Base-by-base conservation (phyloP, 805 yeast species). In the Yarrowia divulgata region DNA sequence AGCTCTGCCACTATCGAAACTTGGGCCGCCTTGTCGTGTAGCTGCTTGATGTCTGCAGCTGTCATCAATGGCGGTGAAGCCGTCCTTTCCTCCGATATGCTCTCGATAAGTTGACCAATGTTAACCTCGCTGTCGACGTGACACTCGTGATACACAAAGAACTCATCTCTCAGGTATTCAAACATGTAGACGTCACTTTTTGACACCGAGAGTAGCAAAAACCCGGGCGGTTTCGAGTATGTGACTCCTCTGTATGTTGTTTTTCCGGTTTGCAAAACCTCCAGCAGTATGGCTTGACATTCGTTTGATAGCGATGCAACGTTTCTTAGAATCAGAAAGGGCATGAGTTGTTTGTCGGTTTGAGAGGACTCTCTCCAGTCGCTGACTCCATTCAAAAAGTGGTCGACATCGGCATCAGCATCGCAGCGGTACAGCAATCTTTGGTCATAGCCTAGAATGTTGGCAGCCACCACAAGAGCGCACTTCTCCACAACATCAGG, bases 1-100 rank as follows among this genome's bases (percentile, higher is more conserved):
- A 88, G 77, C 68, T 87, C 90, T 0, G 86, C 82, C 0, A 82
- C 80, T 8, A 87, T 75, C n/a, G 70, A 73, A 12, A 85, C 80
- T 9, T 42, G 29, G 5, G 57, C 42, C 1, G 70, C 46, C 35
- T 50, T 37, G 1, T 45, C 43, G 16, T 34, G 66, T 16, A 60
- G 18, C n/a, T 34, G 12, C 16, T 60, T 45, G 18, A 60, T 60
- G 9, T 60, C 66, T 2, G 52, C 52, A 42, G 52, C 52, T 7
- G 52, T 34, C 42, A 60, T 45, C 14, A 60, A 32, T 8, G 66
- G 66, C 7, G 66, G 50, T 8, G 18, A 8, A 9, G 66, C 66
- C 3, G 66, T 60, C 5, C 29, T 13, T 9, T 43, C 66, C 9
- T 60, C 66, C 3, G 66, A 34, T 23, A 60, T 60, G 29, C 52